phyloP scores from a whole-genome alignment of 768 basidiomycete genomes.

The Lactifluus echinatus region DNA sequence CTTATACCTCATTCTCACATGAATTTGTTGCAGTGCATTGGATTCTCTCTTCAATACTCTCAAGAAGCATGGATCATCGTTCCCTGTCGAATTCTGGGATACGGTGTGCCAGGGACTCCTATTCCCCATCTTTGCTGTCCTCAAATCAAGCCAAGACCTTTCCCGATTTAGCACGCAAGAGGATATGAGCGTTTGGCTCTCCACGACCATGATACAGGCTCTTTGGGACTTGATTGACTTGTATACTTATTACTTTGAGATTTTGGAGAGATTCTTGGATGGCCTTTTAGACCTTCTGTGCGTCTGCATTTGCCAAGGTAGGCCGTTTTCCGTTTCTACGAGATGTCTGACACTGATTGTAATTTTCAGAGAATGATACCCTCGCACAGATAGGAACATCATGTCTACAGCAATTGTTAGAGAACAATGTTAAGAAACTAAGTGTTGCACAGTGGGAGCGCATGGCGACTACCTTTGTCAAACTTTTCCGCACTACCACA shows the following conservation, averaged over 20 bases:
- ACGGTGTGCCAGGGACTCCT: constrained; percentile 93
- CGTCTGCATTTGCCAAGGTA: constrained; percentile 98
- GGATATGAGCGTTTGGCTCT: constrained; percentile 99
- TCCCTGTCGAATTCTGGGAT: constrained; percentile 93
- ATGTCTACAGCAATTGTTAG: constrained; percentile 91
- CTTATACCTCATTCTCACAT: background rate
- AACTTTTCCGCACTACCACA: constrained; percentile 95
- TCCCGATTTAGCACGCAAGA: constrained; percentile 93
- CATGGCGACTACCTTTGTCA: constrained; percentile 86
- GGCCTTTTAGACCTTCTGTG: constrained; percentile 89
- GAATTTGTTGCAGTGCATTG: constrained; percentile 56
- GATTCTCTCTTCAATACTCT: constrained; percentile 93
- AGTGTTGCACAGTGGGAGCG: constrained; percentile 82
- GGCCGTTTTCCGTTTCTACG: constrained; percentile 19
- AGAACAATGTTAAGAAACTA: constrained; percentile 85
- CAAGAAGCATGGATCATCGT: constrained; percentile 79
- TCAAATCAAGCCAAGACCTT: constrained; percentile 87
- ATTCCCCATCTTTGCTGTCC: constrained; percentile 96
- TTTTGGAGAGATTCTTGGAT: constrained; percentile 82
- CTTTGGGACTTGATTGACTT: constrained; percentile 91
- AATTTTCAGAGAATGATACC: constrained; percentile 88
- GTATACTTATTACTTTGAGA: constrained; percentile 92
- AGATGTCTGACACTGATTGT: constrained; percentile 1
- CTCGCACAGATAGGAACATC: constrained; percentile 96
- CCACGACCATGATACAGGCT: constrained; percentile 98